Percentiles rank a stretch among this genome's conserved stretches.
Evolutionary conservation across 2,329 filamentous ascomycete species (phyloP).

Genomic region (Botrytis fragariae): DNA sequence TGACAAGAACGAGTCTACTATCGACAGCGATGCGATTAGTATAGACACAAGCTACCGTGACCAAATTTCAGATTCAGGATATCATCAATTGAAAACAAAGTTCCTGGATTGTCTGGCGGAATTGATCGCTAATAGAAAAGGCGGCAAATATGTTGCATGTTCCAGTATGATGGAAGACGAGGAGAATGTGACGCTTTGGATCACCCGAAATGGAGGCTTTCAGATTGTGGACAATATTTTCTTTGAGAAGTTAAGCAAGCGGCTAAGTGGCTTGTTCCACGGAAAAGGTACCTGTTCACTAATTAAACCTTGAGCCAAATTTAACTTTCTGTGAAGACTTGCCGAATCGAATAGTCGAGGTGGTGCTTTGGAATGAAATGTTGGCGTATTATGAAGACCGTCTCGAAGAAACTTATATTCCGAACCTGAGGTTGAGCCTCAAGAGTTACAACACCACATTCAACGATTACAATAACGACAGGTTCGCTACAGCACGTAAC

Average conservation of each 20-base stretch:
- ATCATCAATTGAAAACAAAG: background rate
- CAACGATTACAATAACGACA: background rate
- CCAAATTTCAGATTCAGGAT: background rate
- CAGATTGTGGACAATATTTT: background rate
- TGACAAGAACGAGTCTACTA: background rate
- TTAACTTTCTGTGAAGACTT: background rate
- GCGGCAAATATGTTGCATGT: background rate
- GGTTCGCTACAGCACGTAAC: background rate
- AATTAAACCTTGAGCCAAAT: background rate
- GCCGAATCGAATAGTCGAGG: background rate
- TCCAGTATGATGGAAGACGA: background rate
- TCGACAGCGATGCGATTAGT: background rate
- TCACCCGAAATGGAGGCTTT: background rate
- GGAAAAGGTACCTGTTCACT: background rate
- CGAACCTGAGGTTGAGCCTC: background rate
- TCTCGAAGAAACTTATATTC: background rate
- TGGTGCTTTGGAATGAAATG: background rate
- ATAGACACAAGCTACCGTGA: background rate
- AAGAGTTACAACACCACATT: background rate
- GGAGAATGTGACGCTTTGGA: background rate
- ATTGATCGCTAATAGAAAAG: background rate
- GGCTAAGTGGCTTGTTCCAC: background rate
- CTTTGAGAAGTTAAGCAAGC: background rate
- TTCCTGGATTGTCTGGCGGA: background rate
- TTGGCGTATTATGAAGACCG: background rate